Evolutionary conservation across 2,329 filamentous ascomycete genomes (phyloP), one percentile per base, ranked within the genome.

Genomic region (Paecilomyces niveus): DNA sequence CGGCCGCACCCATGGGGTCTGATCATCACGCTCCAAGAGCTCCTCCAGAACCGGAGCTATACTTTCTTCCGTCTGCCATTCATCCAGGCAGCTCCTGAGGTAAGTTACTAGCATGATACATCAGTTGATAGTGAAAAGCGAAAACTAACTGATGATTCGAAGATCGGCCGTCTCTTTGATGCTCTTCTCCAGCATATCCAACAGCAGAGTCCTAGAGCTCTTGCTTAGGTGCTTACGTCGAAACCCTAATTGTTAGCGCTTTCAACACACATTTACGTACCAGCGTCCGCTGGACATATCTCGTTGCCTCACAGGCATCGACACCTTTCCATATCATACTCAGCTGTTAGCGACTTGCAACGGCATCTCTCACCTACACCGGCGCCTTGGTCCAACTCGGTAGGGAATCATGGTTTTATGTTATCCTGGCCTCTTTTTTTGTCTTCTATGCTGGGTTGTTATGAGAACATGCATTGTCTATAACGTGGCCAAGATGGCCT

Each of bases 1-100:
- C 91, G 92, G 77, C 93, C 93, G 56, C 93, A 97, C 72, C 93
- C 95, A 18, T 97, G 93, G 93, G 95, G 95, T 11, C 79, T 99
- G 51, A 87, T 97, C 71, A 87, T 92, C 62, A 93, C 92, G 35
- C 83, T 96, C 61, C 79, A 94, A 62, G 94, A 97, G 78, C 83
- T 99, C 58, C 81, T 96, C 65, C 95, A 96, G 80, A 97, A 96
- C 72, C 87, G 89, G 57, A 90, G 87, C 70, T 95, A 93, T 74
- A 86, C 86, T 69, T 96, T 99, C 80, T 97, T 95, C 80, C 90
- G 94, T 55, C 81, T 96, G 64, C 89, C 90, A 26, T 97, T 96
- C 68, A 89, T 97, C 76, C 95, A 96, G 79, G 84, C 88, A 64
- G 85, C 88, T 65, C 92, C 92, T 64, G 92, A 97, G 81, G 92